Base-by-base conservation (phyloP, 2,329 filamentous ascomycete species). In the Trichothecium roseum region DNA sequence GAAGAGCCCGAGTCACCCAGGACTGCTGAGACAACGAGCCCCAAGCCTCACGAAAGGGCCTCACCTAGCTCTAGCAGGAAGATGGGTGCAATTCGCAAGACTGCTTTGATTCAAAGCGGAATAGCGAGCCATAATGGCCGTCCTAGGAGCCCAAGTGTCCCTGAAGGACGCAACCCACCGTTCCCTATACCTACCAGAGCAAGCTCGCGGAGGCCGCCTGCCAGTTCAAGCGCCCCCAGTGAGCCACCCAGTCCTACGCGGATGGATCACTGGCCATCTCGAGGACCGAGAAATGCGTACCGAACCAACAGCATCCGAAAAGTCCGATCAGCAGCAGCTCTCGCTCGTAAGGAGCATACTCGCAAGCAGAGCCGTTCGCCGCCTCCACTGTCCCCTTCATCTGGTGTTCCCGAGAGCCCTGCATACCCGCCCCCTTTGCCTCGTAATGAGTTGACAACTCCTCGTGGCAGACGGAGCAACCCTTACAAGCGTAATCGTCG, bases 121-220 rank as follows among this genome's bases (percentile, higher is more conserved):
- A 80, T 85, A 35, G 74, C 73, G 18, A 78, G 76, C 9, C 84
- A 89, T 44, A 69, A 71, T 39, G 63, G 68, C 32, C 72, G 75
- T 26, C 68, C 79, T 8, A 64, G 74, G 40, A 86, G 77, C 50
- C 78, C 81, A 32, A 85, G 70, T 53, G 58, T 76, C 36, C 68
- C 64, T 34, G 85, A 77, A 40, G 41, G 63, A 37, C 62, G 56
- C 20, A 68, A 75, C 35, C 88, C 91, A 18, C 91, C 91, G 1
- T 95, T 94, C 63, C 88, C 91, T 0, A 94, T 98, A 6, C 91
- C 91, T 0, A 81, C 80, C 3, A 72, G 91, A 38, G 84, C 85
- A 20, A 96, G 89, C 57, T 98, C 88, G 5, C 77, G 87, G 40
- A 79, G 81, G 48, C 71, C 80, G 16, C 73, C 77, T 1, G 59